Percentiles rank a stretch among this genome's conserved stretches.
Evolutionary conservation across 495 filamentous ascomycete species (phyloP).

Genomic region (Podospora appendiculata): DNA sequence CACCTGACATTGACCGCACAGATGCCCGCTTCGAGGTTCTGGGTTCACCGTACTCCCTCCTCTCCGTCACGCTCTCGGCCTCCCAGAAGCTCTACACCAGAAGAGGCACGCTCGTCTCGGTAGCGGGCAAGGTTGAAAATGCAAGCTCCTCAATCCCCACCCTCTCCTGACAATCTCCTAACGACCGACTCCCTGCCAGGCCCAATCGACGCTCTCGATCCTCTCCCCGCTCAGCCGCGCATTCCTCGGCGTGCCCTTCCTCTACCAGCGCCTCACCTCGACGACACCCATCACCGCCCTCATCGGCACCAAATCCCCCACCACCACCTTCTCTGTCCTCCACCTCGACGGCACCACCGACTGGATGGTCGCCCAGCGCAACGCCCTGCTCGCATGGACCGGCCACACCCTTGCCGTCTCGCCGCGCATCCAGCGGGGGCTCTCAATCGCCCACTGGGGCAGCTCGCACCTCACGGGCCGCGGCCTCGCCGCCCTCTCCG

Average conservation of each 20-base stretch:
- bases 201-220: constrained; percentile 79
- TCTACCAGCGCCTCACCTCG: constrained; percentile 86
- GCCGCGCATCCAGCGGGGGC: constrained; percentile 63
- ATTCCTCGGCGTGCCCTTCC: constrained; percentile 76
- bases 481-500: constrained; percentile 75
- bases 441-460: constrained; percentile 86
- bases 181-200: constrained; percentile 28
- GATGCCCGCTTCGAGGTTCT: constrained; percentile 93
- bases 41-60: constrained; percentile 80
- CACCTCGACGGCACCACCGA: constrained; percentile 91
- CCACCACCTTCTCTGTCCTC: constrained; percentile 77
- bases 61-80: constrained; percentile 85
- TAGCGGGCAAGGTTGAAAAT: constrained; percentile 87
- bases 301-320: constrained; percentile 75
- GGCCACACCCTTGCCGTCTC: constrained; percentile 71
- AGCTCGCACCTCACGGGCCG: constrained; percentile 79
- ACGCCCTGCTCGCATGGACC: constrained; percentile 91
- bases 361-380: constrained; percentile 85
- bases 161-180: not conserved
- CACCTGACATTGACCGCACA: constrained; percentile 24
- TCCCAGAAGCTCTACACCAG: constrained; percentile 90
- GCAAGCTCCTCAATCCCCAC: constrained; percentile 15
- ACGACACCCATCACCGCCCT: constrained; percentile 78
- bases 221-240: constrained; percentile 75
- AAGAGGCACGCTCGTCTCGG: constrained; percentile 79